phyloP scores from a whole-genome alignment of 1,139 yeast genomes.

The Geotrichum bryndzae region DNA sequence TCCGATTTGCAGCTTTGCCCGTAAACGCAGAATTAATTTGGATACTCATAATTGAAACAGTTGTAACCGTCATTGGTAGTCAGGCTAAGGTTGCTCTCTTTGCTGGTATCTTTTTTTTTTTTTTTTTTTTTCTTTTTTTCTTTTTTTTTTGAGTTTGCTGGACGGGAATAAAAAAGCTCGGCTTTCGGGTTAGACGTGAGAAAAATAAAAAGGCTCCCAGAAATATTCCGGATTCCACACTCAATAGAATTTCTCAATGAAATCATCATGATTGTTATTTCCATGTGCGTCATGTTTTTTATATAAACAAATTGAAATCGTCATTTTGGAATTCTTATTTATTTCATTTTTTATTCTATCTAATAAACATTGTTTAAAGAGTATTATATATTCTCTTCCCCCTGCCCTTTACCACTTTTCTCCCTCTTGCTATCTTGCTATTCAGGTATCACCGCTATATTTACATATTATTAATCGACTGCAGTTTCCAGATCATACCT shows the following conservation, averaged over 20 bases:
- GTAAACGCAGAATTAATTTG: no score
- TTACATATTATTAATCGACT: neutral
- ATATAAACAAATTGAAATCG: neutral
- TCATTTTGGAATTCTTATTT: neutral
- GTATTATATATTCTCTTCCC: neutral
- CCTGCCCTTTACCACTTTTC: neutral
- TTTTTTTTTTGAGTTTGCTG: neutral
- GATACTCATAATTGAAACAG: no score
- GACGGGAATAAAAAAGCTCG: neutral
- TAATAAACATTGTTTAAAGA: neutral
- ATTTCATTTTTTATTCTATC: neutral
- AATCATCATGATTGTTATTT: neutral
- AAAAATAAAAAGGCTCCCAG: slow-evolving; percentile 1
- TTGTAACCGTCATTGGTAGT: no score
- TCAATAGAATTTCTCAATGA: neutral
- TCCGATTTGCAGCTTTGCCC: no score
- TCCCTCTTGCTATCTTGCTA: neutral
- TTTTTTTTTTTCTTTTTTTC: neutral
- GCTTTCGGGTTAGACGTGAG: neutral
- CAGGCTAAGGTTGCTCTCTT: no score
- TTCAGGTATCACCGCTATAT: neutral
- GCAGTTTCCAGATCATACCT: neutral
- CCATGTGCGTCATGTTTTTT: neutral
- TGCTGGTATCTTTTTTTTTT: neutral
- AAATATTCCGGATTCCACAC: neutral